Base-by-base conservation (phyloP, 1,284 basidiomycete species). In the Earliella scabrosa region DNA sequence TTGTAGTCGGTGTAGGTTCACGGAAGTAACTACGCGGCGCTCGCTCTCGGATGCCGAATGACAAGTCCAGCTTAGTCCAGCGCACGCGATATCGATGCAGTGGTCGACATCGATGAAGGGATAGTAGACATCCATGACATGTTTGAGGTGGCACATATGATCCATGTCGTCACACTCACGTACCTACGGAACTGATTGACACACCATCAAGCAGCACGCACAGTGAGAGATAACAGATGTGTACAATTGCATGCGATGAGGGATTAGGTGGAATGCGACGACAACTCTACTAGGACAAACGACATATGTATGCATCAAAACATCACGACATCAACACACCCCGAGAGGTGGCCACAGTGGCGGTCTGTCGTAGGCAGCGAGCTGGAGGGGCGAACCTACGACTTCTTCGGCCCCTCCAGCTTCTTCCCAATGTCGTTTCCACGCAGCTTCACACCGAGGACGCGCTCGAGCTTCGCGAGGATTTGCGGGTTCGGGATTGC, bases 401-500 rank as follows among this genome's bases (percentile, higher is more conserved):
- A 79, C 76, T 89, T 89, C 75, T 90, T 91, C 71, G 82, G 80
- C 66, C 81, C 82, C 77, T 85, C 87, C 79, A 92, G 71, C 76
- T 90, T 90, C 80, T 91, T 88, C 72, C 90, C 90, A 82, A 93
- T 92, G 58, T 90, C 86, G 60, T 77, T 61, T 63, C 90, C 96
- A 68, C 97, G 86, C 57, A 99, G 85, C 77, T 98, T 99, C 68
- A 99, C 90, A 52, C 88, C 91, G 63, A 99, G 82, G 40, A 81
- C 79, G 50, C 95, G 85, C 79, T 99, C 97, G 66, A 98, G 86
- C 82, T 98, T 98, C 61, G 83, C 82, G 27, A 99, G 83, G 65
- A 99, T 88, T 70, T 94, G 91, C 43, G 93, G 81, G 73, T 92
- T 96, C 36, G 97, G 97, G 32, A 93, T 86, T 23, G 96, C 97